Percentiles rank a stretch among this genome's conserved stretches.
Evolutionary conservation across 345 rosid species (phyloP).

Genomic region (Sapria himalayana): DNA sequence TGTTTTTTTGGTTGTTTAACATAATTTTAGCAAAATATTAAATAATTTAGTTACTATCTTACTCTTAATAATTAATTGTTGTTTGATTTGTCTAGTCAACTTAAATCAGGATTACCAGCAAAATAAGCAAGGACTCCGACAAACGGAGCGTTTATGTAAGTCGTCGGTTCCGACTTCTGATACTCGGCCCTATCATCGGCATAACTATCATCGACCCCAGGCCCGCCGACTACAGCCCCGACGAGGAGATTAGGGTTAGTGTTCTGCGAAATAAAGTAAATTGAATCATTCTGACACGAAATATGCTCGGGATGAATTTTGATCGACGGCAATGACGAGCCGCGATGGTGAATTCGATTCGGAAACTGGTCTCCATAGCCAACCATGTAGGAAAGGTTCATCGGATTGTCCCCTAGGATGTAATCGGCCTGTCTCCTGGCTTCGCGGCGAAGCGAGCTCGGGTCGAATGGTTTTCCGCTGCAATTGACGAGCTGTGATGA

Average conservation of each 20-base stretch:
- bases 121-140: slow-evolving; percentile 86
- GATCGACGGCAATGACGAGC: slow-evolving; percentile 59
- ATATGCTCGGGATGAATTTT: slow-evolving; percentile 40
- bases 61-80: too few species aligned
- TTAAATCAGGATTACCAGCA: slow-evolving; percentile 47
- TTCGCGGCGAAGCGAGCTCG: slow-evolving; percentile 39
- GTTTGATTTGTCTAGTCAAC: too few species aligned
- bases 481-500: slow-evolving; percentile 49
- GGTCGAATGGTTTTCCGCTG: slow-evolving; percentile 26
- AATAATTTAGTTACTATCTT: too few species aligned
- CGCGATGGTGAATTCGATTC: slow-evolving; percentile 75
- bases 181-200: slow-evolving; percentile 51
- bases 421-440: slow-evolving; percentile 85
- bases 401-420: slow-evolving; percentile 76
- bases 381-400: slow-evolving; percentile 77
- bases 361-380: slow-evolving; percentile 62
- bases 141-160: slow-evolving; percentile 88
- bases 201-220: slow-evolving; percentile 45
- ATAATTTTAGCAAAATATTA: too few species aligned
- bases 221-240: slow-evolving; percentile 92
- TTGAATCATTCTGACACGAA: slow-evolving; percentile 56
- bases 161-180: slow-evolving; percentile 75
- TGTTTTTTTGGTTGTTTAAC: too few species aligned
- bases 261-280: slow-evolving; percentile 40
- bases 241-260: slow-evolving; percentile 52